Conservation (phyloP, 768 basidiomycete genomes). For the Tricholoma furcatifolium region DNA sequence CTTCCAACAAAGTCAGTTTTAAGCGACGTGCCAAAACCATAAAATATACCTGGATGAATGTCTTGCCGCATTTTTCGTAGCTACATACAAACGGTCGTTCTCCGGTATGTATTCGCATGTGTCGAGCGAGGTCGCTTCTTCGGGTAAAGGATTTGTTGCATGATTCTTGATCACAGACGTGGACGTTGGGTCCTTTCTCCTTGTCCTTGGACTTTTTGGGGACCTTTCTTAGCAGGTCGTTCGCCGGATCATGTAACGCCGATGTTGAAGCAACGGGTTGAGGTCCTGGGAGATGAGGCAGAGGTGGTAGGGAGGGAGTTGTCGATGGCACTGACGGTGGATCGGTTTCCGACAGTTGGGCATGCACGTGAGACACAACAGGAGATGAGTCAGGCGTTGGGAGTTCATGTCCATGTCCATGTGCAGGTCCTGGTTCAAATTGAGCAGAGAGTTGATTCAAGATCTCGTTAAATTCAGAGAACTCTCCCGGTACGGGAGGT, state of each 20-base stretch:
- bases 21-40: background rate
- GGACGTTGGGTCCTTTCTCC: slow-evolving; percentile 47
- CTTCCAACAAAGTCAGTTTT: slow-evolving; percentile 36
- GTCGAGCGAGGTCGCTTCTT: slow-evolving; percentile 79
- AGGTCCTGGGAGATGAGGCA: slow-evolving; percentile 29
- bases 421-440: slow-evolving; percentile 57
- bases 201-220: slow-evolving; percentile 39
- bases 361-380: slow-evolving; percentile 40
- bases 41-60: slow-evolving; percentile 79
- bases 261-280: slow-evolving; percentile 58
- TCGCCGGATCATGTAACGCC: slow-evolving; percentile 25
- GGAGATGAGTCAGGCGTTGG: slow-evolving; percentile 48
- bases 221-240: slow-evolving; percentile 29
- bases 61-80: slow-evolving; percentile 77
- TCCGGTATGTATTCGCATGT: slow-evolving; percentile 89
- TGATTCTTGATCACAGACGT: slow-evolving; percentile 68
- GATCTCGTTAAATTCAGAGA: slow-evolving; percentile 75
- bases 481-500: slow-evolving; percentile 54
- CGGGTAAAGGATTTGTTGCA: slow-evolving; percentile 83
- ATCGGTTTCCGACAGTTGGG: slow-evolving; percentile 29
- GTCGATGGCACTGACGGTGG: slow-evolving; percentile 20
- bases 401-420: slow-evolving; percentile 38
- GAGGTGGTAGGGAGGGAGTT: slow-evolving; percentile 33
- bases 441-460: slow-evolving; percentile 70
- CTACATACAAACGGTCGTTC: slow-evolving; percentile 82